Base-by-base conservation (phyloP, 345 rosid species). In the Lumnitzera littorea region DNA sequence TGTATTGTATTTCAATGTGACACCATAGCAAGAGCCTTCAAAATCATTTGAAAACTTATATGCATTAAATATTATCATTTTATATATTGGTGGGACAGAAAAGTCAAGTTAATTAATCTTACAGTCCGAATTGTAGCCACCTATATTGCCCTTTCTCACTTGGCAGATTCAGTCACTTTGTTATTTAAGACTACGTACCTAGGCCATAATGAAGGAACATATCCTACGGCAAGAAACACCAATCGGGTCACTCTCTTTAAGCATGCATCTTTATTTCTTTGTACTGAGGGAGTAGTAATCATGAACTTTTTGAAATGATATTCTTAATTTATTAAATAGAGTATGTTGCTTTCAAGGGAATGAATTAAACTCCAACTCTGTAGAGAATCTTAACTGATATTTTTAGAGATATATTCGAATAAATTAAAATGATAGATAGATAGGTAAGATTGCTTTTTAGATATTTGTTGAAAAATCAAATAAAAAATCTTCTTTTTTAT, bases 231-330 rank as follows among this genome's bases (percentile, higher is more conserved):
- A 24, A 29, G 5, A 41, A 27, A 56, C 17, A 24, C 46, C 46
- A 59, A 36, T 36, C 66, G 75, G 71, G 57, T 65, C 71, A 64
- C 48, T 2, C n/a, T 58, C 60, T 51, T 60, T 14, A 49, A 56
- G 16, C 15, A 41, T 46, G 53, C 51, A 31, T 48, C 62, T 36
- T 46, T 52, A 24, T 24, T n/a, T 16, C 11, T 17, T 61, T 48
- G 31, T 25, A 2, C n/a, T 50, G 4, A 13, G 7, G 41, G 11
- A 51, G 13, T 17, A 9, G 2, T 65, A 48, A 15, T 25, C n/a
- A 20, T 48, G 41, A 20, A 48, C 48, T 56, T 24, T 15, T 36
- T 14, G 6, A 47, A 29, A 2, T n/a, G 36, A n/a, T 56, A n/a
- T 24, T 57, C 15, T 48, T 7, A 25, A n/a, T 8, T 52, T 51